Percentiles rank a stretch among this genome's conserved stretches.
These are phyloP conservation scores for Forsythia viridissima DNA, from an alignment of 257 asterid genomes.

Conservation along the genomic window DNA sequence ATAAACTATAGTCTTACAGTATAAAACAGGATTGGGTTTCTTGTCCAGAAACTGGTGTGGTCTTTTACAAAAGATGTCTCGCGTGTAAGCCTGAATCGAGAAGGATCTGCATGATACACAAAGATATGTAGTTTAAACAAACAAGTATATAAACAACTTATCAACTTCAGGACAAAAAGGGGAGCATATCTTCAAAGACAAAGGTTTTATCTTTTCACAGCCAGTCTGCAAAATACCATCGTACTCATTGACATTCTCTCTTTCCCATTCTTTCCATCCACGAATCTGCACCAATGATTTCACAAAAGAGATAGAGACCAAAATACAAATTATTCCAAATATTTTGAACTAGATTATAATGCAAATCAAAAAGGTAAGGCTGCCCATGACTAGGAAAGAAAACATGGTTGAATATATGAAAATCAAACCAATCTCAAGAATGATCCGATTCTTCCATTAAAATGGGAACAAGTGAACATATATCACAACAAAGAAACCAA, in stretches of 20 bases:
- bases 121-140: background rate
- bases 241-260: slow-evolving; percentile 34
- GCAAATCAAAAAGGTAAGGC: too few species aligned
- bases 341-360: too few species aligned
- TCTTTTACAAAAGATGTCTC: slow-evolving; percentile 88
- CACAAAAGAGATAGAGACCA: background rate
- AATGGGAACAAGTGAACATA: background rate
- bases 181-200: too few species aligned
- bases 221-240: slow-evolving; percentile 38
- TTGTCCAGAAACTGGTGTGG: slow-evolving; percentile 66
- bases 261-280: slow-evolving; percentile 96
- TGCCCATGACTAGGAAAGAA: too few species aligned
- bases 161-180: background rate
- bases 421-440: background rate
- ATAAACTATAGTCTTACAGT: slow-evolving; percentile 46
- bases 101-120: slow-evolving; percentile 50
- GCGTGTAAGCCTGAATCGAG: slow-evolving; percentile 89
- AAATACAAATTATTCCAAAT: too few species aligned
- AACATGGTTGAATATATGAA: too few species aligned
- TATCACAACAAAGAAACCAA: background rate
- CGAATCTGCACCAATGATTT: slow-evolving; percentile 59
- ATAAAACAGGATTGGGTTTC: slow-evolving; percentile 65
- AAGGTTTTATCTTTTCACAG: background rate
- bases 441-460: background rate
- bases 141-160: background rate